Conservation (phyloP, 306 rosid genomes). For the Gynostemma pentaphyllum region DNA sequence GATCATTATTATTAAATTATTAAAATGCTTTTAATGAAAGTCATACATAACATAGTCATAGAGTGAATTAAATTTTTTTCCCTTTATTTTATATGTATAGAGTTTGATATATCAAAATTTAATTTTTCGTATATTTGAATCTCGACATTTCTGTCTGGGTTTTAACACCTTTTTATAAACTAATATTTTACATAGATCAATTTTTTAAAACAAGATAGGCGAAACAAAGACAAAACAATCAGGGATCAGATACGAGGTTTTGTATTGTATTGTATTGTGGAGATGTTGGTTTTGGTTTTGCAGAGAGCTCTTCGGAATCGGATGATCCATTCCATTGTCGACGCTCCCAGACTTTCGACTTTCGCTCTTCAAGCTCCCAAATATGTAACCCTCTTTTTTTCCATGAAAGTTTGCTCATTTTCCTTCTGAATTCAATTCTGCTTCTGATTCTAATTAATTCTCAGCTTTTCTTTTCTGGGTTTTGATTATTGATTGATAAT, state of each 20-base stretch:
- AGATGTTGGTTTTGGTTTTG: slow-evolving; percentile 8
- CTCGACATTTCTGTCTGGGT: no score
- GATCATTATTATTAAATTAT: no score
- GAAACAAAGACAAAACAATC: not conserved
- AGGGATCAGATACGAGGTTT: not conserved
- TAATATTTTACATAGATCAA: not conserved
- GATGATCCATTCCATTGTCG: slow-evolving; percentile 28
- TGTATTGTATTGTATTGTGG: no score
- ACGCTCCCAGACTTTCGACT: slow-evolving; percentile 47
- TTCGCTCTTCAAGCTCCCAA: slow-evolving; percentile 67
- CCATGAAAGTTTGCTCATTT: not conserved
- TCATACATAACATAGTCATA: no score
- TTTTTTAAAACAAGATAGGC: not conserved
- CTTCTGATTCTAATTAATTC: not conserved
- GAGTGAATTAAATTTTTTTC: no score
- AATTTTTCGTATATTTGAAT: no score
- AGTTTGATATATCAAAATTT: no score
- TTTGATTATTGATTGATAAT: not conserved
- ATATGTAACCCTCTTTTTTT: slow-evolving; percentile 28
- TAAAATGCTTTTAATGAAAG: no score
- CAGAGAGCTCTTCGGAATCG: slow-evolving; percentile 43
- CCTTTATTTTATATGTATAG: no score
- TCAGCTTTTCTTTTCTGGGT: not conserved
- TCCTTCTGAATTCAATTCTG: not conserved
- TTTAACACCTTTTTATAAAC: not conserved